phyloP scores from a whole-genome alignment of 2,329 filamentous ascomycete genomes.

The Neoarthrinium moseri region DNA sequence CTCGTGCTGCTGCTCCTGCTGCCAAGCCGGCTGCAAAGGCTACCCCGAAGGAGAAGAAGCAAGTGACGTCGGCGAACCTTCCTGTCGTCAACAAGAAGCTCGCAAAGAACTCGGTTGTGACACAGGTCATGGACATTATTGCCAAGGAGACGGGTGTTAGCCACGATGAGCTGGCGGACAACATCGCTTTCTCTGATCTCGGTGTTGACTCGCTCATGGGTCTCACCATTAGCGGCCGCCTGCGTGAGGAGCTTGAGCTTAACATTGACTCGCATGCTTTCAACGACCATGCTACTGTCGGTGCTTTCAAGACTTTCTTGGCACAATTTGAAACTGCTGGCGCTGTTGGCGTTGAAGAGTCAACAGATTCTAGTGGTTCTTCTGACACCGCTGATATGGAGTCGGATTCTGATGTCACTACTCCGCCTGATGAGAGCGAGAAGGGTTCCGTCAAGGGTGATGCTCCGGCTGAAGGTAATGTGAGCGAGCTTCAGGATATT shows the following conservation, averaged over 20 bases:
- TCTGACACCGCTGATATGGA: slow-evolving; percentile 44
- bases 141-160: slow-evolving; percentile 56
- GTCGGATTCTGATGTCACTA: slow-evolving; percentile 51
- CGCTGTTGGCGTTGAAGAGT: slow-evolving; percentile 30
- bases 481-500: slow-evolving; percentile 45
- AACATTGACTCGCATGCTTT: slow-evolving; percentile 53
- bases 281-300: slow-evolving; percentile 53
- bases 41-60: slow-evolving; percentile 38
- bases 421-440: slow-evolving; percentile 51
- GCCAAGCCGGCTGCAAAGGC: slow-evolving; percentile 35
- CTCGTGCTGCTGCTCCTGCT: slow-evolving; percentile 31
- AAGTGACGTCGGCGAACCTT: slow-evolving; percentile 45
- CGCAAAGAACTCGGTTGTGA: slow-evolving; percentile 40
- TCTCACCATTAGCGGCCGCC: slow-evolving; percentile 54
- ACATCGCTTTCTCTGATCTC: slow-evolving; percentile 55
- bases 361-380: slow-evolving; percentile 29
- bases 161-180: slow-evolving; percentile 54
- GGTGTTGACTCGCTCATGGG: slow-evolving; percentile 63
- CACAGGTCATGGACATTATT: slow-evolving; percentile 50
- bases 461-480: slow-evolving; percentile 33
- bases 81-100: slow-evolving; percentile 50
- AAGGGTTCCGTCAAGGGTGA: slow-evolving; percentile 45
- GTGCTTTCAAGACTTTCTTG: slow-evolving; percentile 47
- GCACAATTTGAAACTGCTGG: slow-evolving; percentile 31
- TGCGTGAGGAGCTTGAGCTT: slow-evolving; percentile 57